Base-by-base conservation (phyloP, 2,329 filamentous ascomycete species). In the Sordariomycetes sp. region DNA sequence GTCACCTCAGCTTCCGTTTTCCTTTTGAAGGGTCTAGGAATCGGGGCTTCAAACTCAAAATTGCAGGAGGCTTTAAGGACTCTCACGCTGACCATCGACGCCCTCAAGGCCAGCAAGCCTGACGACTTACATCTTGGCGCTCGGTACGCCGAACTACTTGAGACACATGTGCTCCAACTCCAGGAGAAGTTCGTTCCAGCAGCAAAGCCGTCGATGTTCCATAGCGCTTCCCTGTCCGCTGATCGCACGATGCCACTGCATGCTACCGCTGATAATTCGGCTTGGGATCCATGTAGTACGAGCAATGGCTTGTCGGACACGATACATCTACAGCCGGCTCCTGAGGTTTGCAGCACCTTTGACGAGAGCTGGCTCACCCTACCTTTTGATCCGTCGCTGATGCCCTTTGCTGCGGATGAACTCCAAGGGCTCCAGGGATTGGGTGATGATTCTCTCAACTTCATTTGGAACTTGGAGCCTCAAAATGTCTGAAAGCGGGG, bases 1-100 rank as follows among this genome's bases (percentile, higher is more conserved):
- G 64, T 72, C 30, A 71, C 66, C 3, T 70, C 66, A 3, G 66
- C 67, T 0, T 72, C 70, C 0, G 70, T 75, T 5, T 72, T 73
- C 36, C 51, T 74, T 4, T 62, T 74, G 43, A 64, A 64, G 19
- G 46, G 39, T 0, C 37, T 46, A 0, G 38, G 44, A 5, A 31
- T 46, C 3, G 39, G 38, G 7, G 37, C 36, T 2, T 33, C 37
- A 4, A 42, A 36, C 4, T 31, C 36, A 3, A 39, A 46, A 15
- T 14, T 46, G 0, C 34, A 44, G 2, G 19, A 18, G 0, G 46
- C 44, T 0, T 36, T 46, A 4, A 25, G 27, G 0, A 26, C 35
- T 8, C 30, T 41, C 5, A n/a, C 18, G 2, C 8, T 8, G 17
- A 16, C 30, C 12, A 21, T 32, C 8, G 12, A 12, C 6, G 30